A percentile compares a stretch with the other conserved stretches of the same genome.
Conservation (phyloP, 495 filamentous ascomycete genomes). For the Annulohypoxylon moriforme region DNA sequence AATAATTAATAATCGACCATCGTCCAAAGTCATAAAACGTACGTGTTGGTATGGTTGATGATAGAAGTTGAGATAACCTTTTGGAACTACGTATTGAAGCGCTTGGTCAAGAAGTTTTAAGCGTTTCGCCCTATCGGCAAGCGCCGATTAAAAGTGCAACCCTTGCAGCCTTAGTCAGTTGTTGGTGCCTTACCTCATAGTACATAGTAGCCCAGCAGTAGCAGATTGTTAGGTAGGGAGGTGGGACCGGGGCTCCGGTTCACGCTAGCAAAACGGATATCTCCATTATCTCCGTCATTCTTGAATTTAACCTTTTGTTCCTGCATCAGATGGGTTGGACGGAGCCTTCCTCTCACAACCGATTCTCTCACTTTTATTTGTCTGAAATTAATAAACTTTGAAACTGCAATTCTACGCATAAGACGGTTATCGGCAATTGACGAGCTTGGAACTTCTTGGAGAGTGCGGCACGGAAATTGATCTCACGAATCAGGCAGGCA, state of each 20-base stretch:
- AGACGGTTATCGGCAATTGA: not conserved
- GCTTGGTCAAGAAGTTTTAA: not conserved
- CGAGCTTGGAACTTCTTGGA: not conserved
- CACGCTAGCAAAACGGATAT: conserved; percentile 19
- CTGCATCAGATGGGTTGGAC: conserved; percentile 8
- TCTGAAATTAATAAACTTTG: not conserved
- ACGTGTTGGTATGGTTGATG: not conserved
- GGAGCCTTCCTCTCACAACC: not conserved
- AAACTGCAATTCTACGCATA: conserved; percentile 7
- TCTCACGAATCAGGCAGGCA: conserved; percentile 2
- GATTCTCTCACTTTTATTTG: not conserved
- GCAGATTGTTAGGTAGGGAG: not conserved
- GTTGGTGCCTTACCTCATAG: not conserved
- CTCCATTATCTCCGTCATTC: not conserved
- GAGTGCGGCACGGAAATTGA: conserved; percentile 9
- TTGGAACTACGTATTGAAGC: not conserved
- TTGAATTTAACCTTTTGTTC: conserved; percentile 14
- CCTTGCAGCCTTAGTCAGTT: not conserved
- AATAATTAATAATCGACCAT: not conserved
- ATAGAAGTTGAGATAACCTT: conserved; percentile 3
- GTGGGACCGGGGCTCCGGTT: conserved; percentile 10
- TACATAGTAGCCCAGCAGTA: not conserved
- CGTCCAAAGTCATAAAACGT: not conserved
- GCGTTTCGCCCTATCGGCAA: conserved; percentile 9
- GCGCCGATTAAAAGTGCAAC: not conserved